These are phyloP conservation scores for Trametes cingulata DNA, from an alignment of 768 basidiomycete species.

Conservation along the genomic window DNA sequence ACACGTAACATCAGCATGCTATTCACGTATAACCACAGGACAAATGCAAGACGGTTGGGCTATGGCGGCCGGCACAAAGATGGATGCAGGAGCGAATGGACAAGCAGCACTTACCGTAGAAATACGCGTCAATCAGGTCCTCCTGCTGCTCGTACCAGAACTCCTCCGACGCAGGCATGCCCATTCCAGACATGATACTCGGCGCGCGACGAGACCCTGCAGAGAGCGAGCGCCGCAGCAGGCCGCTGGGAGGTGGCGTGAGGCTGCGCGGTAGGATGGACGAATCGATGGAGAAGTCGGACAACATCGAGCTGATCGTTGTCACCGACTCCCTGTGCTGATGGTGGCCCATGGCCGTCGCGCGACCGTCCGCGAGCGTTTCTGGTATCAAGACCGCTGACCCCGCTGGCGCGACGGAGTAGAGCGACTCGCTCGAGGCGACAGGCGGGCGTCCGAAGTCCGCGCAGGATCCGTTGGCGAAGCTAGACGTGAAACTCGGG, in stretches of 20 bases:
- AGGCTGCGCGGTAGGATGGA: constrained; percentile 26
- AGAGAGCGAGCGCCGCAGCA: constrained; percentile 24
- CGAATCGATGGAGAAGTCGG: constrained; percentile 33
- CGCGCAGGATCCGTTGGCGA: constrained; percentile 17
- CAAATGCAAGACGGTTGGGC: neutral
- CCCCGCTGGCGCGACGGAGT: constrained; percentile 3
- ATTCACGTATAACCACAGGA: neutral
- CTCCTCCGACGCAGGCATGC: constrained; percentile 24
- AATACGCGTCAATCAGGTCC: constrained; percentile 44
- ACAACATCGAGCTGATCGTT: constrained; percentile 33
- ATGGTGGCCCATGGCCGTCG: constrained; percentile 8
- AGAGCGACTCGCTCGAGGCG: constrained; percentile 8
- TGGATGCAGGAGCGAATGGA: neutral
- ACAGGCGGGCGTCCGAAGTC: constrained; percentile 20
- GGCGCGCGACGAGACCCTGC: constrained; percentile 20
- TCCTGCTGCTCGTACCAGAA: constrained; percentile 33
- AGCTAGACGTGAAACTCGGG: constrained; percentile 15
- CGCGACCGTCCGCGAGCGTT: neutral
- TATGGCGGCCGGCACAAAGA: neutral
- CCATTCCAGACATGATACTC: constrained; percentile 17
- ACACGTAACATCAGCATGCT: constrained; percentile 2
- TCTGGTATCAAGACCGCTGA: neutral
- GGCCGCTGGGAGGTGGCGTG: constrained; percentile 19
- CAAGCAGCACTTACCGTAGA: constrained; percentile 34
- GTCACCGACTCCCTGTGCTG: constrained; percentile 28